Percentiles rank a stretch among this genome's conserved stretches.
phyloP scores from a whole-genome alignment of 345 rosid genomes.

The Kandelia obovata region DNA sequence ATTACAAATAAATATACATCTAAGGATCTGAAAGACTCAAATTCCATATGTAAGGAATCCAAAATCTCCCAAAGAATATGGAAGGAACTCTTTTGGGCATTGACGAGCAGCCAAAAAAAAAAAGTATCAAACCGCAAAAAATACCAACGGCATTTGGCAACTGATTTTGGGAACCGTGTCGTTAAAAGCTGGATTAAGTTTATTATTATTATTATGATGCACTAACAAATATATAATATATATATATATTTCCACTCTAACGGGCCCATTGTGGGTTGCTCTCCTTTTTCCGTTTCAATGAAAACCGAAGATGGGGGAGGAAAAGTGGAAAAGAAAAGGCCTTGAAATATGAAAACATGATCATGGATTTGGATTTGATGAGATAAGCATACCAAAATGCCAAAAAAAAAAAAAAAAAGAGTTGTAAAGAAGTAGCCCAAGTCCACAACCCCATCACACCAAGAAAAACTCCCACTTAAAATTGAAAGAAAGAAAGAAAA shows the following conservation, averaged over 20 bases:
- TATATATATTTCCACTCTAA: too few species aligned
- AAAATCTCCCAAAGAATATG: too few species aligned
- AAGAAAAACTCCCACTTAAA: background rate
- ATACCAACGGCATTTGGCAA: conserved; percentile 3
- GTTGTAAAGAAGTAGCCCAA: background rate
- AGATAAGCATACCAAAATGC: background rate
- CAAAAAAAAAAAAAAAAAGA: background rate
- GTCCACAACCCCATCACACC: background rate
- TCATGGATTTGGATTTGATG: background rate
- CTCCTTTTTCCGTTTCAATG: background rate
- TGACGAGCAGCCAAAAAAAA: background rate
- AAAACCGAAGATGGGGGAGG: background rate
- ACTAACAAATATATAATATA: too few species aligned
- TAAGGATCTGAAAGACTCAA: background rate
- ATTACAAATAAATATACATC: too few species aligned
- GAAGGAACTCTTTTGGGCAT: conserved; percentile 3
- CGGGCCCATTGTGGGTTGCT: background rate
- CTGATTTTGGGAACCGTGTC: conserved; percentile 35
- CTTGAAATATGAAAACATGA: conserved; percentile 1
- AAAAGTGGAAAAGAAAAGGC: background rate
- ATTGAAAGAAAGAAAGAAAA: too few species aligned
- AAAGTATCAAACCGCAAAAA: background rate
- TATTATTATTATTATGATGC: too few species aligned
- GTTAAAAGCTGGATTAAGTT: conserved; percentile 20
- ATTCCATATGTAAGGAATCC: background rate